Conservation (phyloP, 352 stramenopile species). For the Pilasporangium apinafurcum region DNA sequence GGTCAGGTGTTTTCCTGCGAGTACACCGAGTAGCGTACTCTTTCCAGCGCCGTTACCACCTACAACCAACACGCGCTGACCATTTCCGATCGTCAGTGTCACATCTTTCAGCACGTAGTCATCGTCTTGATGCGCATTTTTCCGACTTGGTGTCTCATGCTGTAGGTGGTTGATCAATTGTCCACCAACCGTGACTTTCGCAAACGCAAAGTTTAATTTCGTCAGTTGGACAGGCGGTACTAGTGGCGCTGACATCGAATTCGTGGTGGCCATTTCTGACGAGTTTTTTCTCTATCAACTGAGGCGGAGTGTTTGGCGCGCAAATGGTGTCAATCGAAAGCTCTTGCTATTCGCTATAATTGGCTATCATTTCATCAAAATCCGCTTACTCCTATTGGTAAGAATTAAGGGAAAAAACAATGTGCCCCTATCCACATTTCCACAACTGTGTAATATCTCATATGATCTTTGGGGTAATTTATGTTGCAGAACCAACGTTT, state of each 20-base stretch:
- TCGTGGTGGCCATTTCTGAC: not conserved
- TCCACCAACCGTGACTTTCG: conserved; percentile 60
- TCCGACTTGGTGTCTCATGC: conserved; percentile 18
- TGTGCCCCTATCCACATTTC: too few relatives aligned
- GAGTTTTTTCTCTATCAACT: too few relatives aligned
- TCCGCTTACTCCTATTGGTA: too few relatives aligned
- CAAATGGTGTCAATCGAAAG: too few relatives aligned
- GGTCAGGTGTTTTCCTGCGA: conserved; percentile 93
- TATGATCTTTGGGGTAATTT: too few relatives aligned
- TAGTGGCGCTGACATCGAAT: too few relatives aligned
- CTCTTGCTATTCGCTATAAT: too few relatives aligned
- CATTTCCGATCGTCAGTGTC: conserved; percentile 68
- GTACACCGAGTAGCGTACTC: conserved; percentile 91
- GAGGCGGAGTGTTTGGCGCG: too few relatives aligned
- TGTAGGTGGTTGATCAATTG: conserved; percentile 55
- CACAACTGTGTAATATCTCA: too few relatives aligned
- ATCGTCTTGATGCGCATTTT: conserved; percentile 12
- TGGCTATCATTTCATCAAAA: too few relatives aligned
- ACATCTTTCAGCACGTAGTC: conserved; percentile 86
- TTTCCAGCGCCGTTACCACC: conserved; percentile 95
- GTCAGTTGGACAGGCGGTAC: conserved; percentile 42
- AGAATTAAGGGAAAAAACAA: too few relatives aligned
- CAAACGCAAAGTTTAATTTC: conserved; percentile 66
- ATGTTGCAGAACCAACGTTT: too few relatives aligned
- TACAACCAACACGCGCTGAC: conserved; percentile 90